Conservation (phyloP, 164 flowering plant genomes). For the Sedum album region DNA sequence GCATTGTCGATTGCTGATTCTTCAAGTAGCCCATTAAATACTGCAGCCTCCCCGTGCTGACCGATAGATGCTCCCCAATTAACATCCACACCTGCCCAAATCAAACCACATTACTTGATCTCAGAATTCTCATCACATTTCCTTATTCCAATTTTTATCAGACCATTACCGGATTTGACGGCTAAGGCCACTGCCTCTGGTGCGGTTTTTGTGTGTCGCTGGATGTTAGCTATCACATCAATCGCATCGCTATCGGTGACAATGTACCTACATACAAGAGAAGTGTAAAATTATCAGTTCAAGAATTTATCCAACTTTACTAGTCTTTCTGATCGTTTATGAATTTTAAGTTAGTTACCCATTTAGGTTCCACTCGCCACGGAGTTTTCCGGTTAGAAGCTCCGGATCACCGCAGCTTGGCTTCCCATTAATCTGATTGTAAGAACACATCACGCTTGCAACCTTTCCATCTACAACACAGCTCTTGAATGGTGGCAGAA, state of each 20-base stretch:
- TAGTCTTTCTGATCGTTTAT: too few relatives aligned
- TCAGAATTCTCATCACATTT: too few relatives aligned
- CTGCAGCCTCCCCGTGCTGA: slow-evolving; percentile 63
- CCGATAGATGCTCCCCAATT: slow-evolving; percentile 72
- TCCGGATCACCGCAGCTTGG: slow-evolving; percentile 89
- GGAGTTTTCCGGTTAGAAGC: slow-evolving; percentile 57
- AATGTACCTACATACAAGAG: slow-evolving; percentile 16
- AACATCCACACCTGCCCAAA: slow-evolving; percentile 58
- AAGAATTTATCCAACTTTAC: too few relatives aligned
- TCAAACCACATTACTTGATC: background rate
- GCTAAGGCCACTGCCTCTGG: slow-evolving; percentile 81
- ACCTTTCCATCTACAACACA: slow-evolving; percentile 93
- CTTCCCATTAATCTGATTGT: slow-evolving; percentile 81
- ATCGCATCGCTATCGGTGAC: slow-evolving; percentile 90
- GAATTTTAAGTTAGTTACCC: slow-evolving; percentile 34
- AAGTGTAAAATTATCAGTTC: too few relatives aligned
- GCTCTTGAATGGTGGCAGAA: slow-evolving; percentile 93
- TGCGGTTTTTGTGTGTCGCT: slow-evolving; percentile 78
- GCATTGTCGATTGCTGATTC: slow-evolving; percentile 65
- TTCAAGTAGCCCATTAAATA: slow-evolving; percentile 35
- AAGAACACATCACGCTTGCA: slow-evolving; percentile 97
- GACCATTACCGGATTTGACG: slow-evolving; percentile 50
- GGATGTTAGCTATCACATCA: too few relatives aligned
- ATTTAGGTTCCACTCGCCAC: slow-evolving; percentile 85
- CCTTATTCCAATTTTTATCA: too few relatives aligned